These are phyloP conservation scores for Fusarium sp. DNA, from an alignment of 2,329 filamentous ascomycete species.

Conservation along the genomic window DNA sequence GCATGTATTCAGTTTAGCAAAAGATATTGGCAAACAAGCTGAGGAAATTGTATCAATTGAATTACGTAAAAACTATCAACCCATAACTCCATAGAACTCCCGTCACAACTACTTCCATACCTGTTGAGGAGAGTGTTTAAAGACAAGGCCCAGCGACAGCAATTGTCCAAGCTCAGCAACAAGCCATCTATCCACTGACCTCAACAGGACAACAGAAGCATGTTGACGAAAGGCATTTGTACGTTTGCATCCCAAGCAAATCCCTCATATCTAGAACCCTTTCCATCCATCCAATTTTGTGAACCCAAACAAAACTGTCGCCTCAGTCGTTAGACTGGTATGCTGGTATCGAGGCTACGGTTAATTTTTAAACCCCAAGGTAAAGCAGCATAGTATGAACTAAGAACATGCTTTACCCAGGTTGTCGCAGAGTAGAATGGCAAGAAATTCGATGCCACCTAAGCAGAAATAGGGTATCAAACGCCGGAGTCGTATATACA, in stretches of 20 bases:
- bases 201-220: constrained; percentile 6
- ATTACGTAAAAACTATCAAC: constrained; percentile 19
- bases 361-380: constrained; percentile 39
- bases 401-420: not conserved
- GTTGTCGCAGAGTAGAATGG: constrained; percentile 22
- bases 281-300: constrained; percentile 35
- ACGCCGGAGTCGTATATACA: constrained; percentile 42
- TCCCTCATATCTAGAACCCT: constrained; percentile 21
- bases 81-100: constrained; percentile 31
- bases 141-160: not conserved
- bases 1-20: not conserved
- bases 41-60: constrained; percentile 12
- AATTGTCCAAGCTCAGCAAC: not conserved
- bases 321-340: constrained; percentile 14
- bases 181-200: constrained; percentile 1
- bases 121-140: constrained; percentile 11
- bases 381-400: constrained; percentile 12
- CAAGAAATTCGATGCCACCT: constrained; percentile 24
- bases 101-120: constrained; percentile 9
- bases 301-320: constrained; percentile 13
- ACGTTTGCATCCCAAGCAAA: constrained; percentile 2
- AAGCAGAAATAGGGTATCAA: constrained; percentile 43
- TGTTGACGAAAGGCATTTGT: not conserved
- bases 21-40: not conserved
- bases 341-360: constrained; percentile 38